Base-by-base conservation (phyloP, 177 flowering plant species). In the Tripterygium wilfordii region DNA sequence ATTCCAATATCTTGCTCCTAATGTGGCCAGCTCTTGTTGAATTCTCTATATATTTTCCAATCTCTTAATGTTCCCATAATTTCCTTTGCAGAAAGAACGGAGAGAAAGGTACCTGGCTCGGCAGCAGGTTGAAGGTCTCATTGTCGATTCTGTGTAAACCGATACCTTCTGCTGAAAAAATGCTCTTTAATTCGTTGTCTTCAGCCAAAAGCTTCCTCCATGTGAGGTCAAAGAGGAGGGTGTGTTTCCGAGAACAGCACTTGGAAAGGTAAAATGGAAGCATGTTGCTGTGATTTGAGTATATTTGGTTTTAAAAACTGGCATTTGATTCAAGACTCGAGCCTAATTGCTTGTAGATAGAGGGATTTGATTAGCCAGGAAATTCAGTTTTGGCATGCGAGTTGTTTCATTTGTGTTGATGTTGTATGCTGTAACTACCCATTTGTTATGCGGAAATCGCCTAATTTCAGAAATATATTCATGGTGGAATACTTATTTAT, bases 61-160 rank as follows among this genome's bases (percentile, higher is more conserved):
- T 36, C 19, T 37, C 10, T 4, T 22, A 10, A 31, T 53, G 15
- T 29, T 2, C 15, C 20, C 20, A 1, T 1, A 16, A 25, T 26
- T 42, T 40, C n/a, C 13, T 54, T 48, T 56, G 16, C 53, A 87
- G 96, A 84, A 84, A 69, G 96, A 84, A 49, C 62, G 92, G 31
- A 70, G 96, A 56, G 96, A 87, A 57, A 77, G 89, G 64, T 84
- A 81, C 54, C 57, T 86, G 43, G 96, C 96, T 3, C 61, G 72
- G 15, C 96, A 83, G 57, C 91, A 86, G 58, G 71, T 74, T 42
- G 87, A 80, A 61, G 89, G 79, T n/a, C n/a, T n/a, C n/a, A n/a
- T n/a, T 10, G 51, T 64, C 29, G 86, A 78, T 56, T 82, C 88
- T 12, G 67, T 72, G 29, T 83, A 64, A 67, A 56, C 38, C 18